Conservation (phyloP, 768 basidiomycete species). For the Lyophyllum decastes region DNA sequence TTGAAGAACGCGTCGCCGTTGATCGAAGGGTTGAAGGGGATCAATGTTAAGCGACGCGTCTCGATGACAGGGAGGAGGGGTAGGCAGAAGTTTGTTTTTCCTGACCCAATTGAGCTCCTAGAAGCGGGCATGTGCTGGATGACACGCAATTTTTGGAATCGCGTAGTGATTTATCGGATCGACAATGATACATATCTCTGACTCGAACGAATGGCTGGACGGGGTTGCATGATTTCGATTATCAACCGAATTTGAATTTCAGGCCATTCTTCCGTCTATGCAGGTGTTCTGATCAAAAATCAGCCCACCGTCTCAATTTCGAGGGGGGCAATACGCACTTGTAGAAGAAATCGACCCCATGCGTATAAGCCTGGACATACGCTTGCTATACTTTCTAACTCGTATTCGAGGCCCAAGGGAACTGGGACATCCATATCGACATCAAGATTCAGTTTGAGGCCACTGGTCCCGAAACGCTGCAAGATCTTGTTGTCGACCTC, state of each 20-base stretch:
- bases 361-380: too few relatives aligned
- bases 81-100: constrained; percentile 37
- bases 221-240: neutral
- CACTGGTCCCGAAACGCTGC: too few relatives aligned
- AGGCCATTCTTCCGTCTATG: neutral
- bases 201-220: neutral
- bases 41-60: constrained; percentile 40
- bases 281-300: too few relatives aligned
- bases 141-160: too few relatives aligned
- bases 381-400: too few relatives aligned
- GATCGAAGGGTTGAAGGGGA: constrained; percentile 40
- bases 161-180: neutral
- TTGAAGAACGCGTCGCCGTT: constrained; percentile 29
- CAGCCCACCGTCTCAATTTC: too few relatives aligned
- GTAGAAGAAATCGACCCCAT: too few relatives aligned
- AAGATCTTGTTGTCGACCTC: neutral
- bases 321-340: too few relatives aligned
- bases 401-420: too few relatives aligned
- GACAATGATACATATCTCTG: neutral
- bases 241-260: neutral
- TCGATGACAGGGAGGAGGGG: constrained; percentile 40
- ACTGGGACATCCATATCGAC: neutral
- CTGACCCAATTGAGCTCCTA: neutral
- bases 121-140: too few relatives aligned
- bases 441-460: neutral